These are phyloP conservation scores for Lipomyces yamadae DNA, from an alignment of 805 yeast species.

Conservation along the genomic window DNA sequence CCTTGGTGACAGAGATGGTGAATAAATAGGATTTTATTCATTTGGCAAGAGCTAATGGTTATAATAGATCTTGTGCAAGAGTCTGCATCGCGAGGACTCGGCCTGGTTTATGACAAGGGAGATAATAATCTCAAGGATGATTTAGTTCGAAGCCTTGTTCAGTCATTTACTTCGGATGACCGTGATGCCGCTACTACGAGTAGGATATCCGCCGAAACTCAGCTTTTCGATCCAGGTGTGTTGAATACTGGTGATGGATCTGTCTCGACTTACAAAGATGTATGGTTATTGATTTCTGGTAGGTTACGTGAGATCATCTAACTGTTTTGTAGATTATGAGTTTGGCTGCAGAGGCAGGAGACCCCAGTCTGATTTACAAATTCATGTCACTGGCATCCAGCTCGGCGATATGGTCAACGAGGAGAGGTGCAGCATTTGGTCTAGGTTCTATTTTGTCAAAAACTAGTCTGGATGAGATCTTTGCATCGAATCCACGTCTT, in stretches of 20 bases:
- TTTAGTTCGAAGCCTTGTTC: conserved; percentile 71
- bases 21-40: background rate
- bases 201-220: conserved; percentile 74
- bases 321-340: conserved; percentile 49
- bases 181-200: conserved; percentile 54
- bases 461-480: conserved; percentile 67
- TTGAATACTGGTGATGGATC: conserved; percentile 76
- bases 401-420: conserved; percentile 87
- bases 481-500: conserved; percentile 58
- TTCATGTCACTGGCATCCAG: conserved; percentile 91
- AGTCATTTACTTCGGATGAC: conserved; percentile 73
- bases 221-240: conserved; percentile 81
- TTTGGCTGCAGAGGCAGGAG: conserved; percentile 93
- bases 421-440: conserved; percentile 94
- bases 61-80: conserved; percentile 72
- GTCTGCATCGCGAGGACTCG: conserved; percentile 85
- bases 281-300: conserved; percentile 42
- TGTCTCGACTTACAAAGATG: conserved; percentile 88
- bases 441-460: conserved; percentile 83
- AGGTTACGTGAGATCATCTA: background rate
- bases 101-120: conserved; percentile 80
- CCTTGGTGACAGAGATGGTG: conserved; percentile 74
- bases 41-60: background rate
- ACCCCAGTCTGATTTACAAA: conserved; percentile 89
- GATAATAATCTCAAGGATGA: conserved; percentile 67